Base-by-base conservation (phyloP, 140 eudicot genomes). In the Anethum foeniculum region DNA sequence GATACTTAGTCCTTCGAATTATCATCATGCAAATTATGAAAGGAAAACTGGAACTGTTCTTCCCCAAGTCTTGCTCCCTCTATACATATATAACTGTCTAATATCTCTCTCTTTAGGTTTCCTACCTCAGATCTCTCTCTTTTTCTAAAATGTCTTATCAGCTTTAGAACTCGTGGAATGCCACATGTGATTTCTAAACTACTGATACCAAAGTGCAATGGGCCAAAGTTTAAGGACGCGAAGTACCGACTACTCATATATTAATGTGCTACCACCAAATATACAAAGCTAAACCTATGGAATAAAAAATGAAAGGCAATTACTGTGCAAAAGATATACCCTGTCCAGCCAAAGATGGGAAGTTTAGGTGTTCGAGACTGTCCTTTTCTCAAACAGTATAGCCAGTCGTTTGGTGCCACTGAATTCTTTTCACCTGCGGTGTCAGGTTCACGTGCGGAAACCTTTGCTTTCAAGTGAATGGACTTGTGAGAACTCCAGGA, bases 271-370 rank as follows among this genome's bases (percentile, higher is more conserved):
- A 77, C 71, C 36, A 34, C 71, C 11, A 77, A 34, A 67, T 25
- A 12, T 75, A 11, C 16, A 39, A 78, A 79, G 23, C 68, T 23
- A 56, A 69, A n/a, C 49, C 39, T 64, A 38, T 4, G 27, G 19
- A 21, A 48, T 62, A 56, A 9, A 71, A 56, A 9, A n/a, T 23
- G 4, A 10, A 69, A 19, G 23, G 71, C 71, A 62, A 3, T n/a
- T 21, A 43, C 2, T 3, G 21, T 46, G 19, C 2, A 65, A 28
- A 71, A 51, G 38, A 39, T 78, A 67, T 92, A 94, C 99, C 99
- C 99, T 43, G 99, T 92, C 99, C 99, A 94, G 47, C 90, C 97
- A 82, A 92, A 94, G 80, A 86, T 85, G 44, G 99, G 99, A 81
- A 86, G 80, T 62, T 94, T 91, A 21, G 95, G 87, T 23, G 99